Evolutionary conservation across 2,329 filamentous ascomycete genomes (phyloP).

Genomic region (Claviceps pazoutovae): DNA sequence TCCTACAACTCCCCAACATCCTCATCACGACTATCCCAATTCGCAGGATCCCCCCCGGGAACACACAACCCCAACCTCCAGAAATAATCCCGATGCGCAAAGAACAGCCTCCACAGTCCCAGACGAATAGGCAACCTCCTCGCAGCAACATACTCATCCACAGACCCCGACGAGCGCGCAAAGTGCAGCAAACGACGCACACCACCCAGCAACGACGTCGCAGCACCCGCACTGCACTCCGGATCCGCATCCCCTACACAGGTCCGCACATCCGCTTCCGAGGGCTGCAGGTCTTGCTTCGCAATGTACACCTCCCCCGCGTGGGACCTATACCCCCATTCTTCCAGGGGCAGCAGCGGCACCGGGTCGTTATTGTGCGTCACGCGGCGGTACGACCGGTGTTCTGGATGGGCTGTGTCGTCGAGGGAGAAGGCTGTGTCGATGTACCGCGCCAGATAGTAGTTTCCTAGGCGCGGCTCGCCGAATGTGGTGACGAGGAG

Average conservation of each 20-base stretch:
- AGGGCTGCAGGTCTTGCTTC: constrained; percentile 55
- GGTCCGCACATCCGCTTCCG: constrained; percentile 49
- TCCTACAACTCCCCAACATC: constrained; percentile 5
- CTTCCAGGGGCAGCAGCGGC: constrained; percentile 67
- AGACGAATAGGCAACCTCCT: constrained; percentile 45
- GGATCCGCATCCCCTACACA: constrained; percentile 62
- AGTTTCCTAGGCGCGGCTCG: constrained; percentile 58
- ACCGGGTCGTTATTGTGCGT: constrained; percentile 83
- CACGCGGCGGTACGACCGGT: constrained; percentile 52
- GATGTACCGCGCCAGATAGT: constrained; percentile 39
- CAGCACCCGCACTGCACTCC: constrained; percentile 53
- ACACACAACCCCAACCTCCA: constrained; percentile 84
- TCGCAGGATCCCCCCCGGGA: constrained; percentile 58
- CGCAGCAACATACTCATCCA: constrained; percentile 10
- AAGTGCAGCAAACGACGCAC: constrained; percentile 15
- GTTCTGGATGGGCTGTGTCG: constrained; percentile 17
- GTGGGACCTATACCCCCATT: constrained; percentile 82
- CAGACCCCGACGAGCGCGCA: constrained; percentile 12
- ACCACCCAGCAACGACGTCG: constrained; percentile 19
- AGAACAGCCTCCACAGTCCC: constrained; percentile 84
- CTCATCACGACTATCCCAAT: constrained; percentile 38
- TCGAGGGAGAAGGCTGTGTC: constrained; percentile 36
- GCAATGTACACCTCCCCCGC: constrained; percentile 78
- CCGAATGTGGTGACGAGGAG: constrained; percentile 80
- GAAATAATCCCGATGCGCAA: constrained; percentile 93